phyloP scores from a whole-genome alignment of 2,329 filamentous ascomycete species.

The Alternaria arborescens region DNA sequence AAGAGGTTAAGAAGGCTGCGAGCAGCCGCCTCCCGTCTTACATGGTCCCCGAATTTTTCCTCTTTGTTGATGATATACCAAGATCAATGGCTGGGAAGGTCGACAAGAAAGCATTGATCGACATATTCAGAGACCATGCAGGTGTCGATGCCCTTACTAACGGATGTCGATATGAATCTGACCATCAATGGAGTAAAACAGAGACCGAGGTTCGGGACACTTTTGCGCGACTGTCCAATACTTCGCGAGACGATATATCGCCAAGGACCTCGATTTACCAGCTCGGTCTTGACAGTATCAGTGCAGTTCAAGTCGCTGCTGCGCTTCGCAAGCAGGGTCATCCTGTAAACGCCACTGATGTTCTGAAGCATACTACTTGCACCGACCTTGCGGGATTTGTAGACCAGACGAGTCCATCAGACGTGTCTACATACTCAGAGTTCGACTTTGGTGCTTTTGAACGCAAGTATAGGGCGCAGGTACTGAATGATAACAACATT shows the following conservation, averaged over 20 bases:
- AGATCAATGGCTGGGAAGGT: conserved; percentile 53
- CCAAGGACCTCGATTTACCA: conserved; percentile 79
- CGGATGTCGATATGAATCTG: conserved; percentile 3
- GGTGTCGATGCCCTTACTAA: conserved; percentile 12
- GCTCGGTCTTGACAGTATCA: conserved; percentile 92
- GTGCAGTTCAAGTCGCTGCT: conserved; percentile 78
- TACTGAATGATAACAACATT: conserved; percentile 48
- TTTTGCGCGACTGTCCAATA: conserved; percentile 66
- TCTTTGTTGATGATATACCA: conserved; percentile 46
- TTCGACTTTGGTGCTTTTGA: conserved; percentile 64
- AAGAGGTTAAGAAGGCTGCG: conserved; percentile 26
- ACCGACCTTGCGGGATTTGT: conserved; percentile 41
- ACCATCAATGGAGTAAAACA: conserved; percentile 58
- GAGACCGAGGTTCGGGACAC: conserved; percentile 65
- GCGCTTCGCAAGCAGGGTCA: conserved; percentile 69
- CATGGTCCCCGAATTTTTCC: conserved; percentile 50
- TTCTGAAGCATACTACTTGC: conserved; percentile 66
- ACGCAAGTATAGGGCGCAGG: conserved; percentile 45
- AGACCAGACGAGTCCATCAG: conserved; percentile 6
- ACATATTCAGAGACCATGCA: conserved; percentile 38
- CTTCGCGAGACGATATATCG: conserved; percentile 61
- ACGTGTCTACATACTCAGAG: neutral
- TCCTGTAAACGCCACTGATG: conserved; percentile 71
- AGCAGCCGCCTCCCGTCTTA: conserved; percentile 44
- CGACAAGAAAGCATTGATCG: conserved; percentile 47